Evolutionary conservation across 805 yeast genomes (phyloP).

Genomic region (Saccharomycopsis sp.): DNA sequence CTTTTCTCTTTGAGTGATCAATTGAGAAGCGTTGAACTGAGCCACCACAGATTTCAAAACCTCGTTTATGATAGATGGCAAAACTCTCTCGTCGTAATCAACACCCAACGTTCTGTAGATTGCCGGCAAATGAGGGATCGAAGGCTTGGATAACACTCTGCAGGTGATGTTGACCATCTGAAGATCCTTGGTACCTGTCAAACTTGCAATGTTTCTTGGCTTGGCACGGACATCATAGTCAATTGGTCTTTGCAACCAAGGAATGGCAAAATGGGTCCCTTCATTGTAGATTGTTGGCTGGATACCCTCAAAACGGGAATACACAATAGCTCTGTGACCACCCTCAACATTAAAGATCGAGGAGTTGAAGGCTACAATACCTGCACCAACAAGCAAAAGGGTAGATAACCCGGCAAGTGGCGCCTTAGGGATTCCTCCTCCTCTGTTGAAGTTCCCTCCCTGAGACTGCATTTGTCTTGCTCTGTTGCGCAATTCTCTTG

Average conservation of each 20-base stretch:
- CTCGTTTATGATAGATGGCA: conserved; percentile 97
- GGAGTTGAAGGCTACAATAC: conserved; percentile 44
- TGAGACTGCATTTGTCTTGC: conserved; percentile 30
- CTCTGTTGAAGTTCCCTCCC: conserved; percentile 18
- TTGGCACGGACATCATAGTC: conserved; percentile 94
- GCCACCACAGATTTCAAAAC: conserved; percentile 96
- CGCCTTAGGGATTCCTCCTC: conserved; percentile 23
- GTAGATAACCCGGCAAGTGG: conserved; percentile 66
- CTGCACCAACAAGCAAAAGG: conserved; percentile 49
- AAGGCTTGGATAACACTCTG: conserved; percentile 90
- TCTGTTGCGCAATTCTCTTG: conserved; percentile 31
- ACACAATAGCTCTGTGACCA: conserved; percentile 96
- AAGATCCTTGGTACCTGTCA: conserved; percentile 96
- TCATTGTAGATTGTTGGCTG: conserved; percentile 77
- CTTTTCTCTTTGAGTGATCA: conserved; percentile 97
- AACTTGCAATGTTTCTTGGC: conserved; percentile 91
- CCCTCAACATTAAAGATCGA: conserved; percentile 88
- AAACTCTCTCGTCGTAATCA: conserved; percentile 94
- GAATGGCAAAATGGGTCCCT: conserved; percentile 91
- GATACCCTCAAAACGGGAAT: conserved; percentile 82
- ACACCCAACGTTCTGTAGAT: conserved; percentile 88
- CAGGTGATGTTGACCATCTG: conserved; percentile 99
- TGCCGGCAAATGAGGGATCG: conserved; percentile 65
- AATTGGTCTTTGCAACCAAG: conserved; percentile 91
- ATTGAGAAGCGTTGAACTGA: conserved; percentile 95